phyloP scores from a whole-genome alignment of 495 filamentous ascomycete genomes.

The Lichina pygmaea region DNA sequence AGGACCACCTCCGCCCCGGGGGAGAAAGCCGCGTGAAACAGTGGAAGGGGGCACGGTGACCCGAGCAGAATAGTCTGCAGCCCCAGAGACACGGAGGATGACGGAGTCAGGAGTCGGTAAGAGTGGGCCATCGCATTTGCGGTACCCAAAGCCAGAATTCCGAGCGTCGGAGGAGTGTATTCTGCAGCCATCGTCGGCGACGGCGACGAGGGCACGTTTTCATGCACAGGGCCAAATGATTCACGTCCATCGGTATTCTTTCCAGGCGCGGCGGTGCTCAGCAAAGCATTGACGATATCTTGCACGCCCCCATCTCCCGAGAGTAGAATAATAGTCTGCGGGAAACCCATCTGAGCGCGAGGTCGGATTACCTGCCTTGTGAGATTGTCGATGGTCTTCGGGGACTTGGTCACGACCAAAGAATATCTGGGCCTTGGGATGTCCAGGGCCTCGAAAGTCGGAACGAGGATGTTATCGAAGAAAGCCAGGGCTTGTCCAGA shows the following conservation, averaged over 20 bases:
- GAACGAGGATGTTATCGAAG: conserved; percentile 27
- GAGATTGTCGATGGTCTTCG: conserved; percentile 32
- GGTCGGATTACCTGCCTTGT: conserved; percentile 20
- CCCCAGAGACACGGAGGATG: too few relatives aligned
- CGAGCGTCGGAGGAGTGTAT: conserved; percentile 26
- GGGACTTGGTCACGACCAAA: conserved; percentile 27
- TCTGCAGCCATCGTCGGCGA: neutral
- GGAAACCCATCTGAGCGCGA: conserved; percentile 17
- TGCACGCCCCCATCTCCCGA: conserved; percentile 68
- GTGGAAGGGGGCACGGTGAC: neutral
- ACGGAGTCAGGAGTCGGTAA: neutral
- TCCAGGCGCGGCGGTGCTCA: conserved; percentile 1
- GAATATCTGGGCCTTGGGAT: conserved; percentile 15
- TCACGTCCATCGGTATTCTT: neutral
- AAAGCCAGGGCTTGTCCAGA: conserved; percentile 20
- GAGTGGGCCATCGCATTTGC: conserved; percentile 75
- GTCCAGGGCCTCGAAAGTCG: conserved; percentile 23
- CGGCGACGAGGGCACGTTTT: too few relatives aligned
- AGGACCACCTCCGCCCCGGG: neutral
- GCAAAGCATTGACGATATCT: conserved; percentile 45
- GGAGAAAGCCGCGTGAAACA: neutral
- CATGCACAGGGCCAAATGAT: too few relatives aligned
- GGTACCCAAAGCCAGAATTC: conserved; percentile 53
- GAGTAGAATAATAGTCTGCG: conserved; percentile 42
- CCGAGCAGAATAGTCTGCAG: too few relatives aligned